Evolutionary conservation across 2,329 filamentous ascomycete species (phyloP).

Genomic region (Scedosporium apiospermum): DNA sequence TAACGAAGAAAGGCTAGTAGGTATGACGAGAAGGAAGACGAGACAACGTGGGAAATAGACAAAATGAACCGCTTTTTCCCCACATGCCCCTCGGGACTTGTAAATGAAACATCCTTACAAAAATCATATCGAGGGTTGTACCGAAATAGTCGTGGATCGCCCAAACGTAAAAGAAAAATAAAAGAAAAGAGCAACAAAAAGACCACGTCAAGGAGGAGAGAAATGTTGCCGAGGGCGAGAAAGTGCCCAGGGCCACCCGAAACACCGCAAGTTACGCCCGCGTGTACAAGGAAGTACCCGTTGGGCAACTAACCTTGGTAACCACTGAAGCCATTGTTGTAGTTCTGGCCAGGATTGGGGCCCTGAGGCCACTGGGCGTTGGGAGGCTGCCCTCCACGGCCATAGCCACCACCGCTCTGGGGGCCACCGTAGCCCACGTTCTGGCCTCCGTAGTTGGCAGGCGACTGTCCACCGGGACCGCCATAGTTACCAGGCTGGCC

Average conservation of each 20-base stretch:
- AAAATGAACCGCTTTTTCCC: conserved; percentile 9
- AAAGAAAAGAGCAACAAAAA: not conserved
- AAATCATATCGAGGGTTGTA: conserved; percentile 2
- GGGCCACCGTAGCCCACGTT: conserved; percentile 63
- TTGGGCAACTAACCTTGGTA: conserved; percentile 45
- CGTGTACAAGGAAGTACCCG: not conserved
- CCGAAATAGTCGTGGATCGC: not conserved
- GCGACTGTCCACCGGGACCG: conserved; percentile 51
- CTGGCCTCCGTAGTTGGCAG: conserved; percentile 53
- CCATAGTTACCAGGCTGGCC: conserved; percentile 61
- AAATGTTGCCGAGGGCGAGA: too few species aligned
- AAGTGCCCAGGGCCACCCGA: not conserved
- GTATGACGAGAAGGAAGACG: conserved; percentile 8
- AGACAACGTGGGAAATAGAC: conserved; percentile 12
- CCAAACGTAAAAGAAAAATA: conserved; percentile 6
- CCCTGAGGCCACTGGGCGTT: conserved; percentile 45
- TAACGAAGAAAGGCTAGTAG: conserved; percentile 8
- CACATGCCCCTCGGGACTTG: conserved; percentile 2
- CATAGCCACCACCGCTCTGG: conserved; percentile 74
- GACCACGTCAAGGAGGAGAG: not conserved
- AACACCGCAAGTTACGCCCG: not conserved
- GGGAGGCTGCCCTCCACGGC: conserved; percentile 58
- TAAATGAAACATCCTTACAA: not conserved
- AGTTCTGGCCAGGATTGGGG: conserved; percentile 43
- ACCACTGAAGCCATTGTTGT: conserved; percentile 53